Evolutionary conservation across 2,329 filamentous ascomycete genomes (phyloP).

Genomic region (Phoma sp.): DNA sequence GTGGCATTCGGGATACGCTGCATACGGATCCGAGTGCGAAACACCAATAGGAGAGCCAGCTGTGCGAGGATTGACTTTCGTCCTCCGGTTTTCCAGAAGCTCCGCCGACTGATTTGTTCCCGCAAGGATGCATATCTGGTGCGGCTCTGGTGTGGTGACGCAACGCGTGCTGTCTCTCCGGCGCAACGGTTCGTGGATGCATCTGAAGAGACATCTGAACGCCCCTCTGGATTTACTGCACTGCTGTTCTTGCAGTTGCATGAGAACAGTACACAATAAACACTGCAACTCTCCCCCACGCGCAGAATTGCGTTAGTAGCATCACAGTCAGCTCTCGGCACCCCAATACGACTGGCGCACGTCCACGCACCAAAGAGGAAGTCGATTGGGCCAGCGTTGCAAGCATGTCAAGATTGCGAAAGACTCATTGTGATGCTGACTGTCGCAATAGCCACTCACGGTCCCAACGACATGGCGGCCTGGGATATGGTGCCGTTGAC

Average conservation of each 20-base stretch:
- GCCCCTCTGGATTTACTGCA: too few species aligned
- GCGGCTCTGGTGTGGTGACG: slow-evolving; percentile 15
- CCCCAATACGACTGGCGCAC: not conserved
- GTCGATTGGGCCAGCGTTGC: slow-evolving; percentile 1
- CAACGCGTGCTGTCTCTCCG: slow-evolving; percentile 2
- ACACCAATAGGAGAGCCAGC: slow-evolving; percentile 13
- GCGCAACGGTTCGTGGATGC: slow-evolving; percentile 2
- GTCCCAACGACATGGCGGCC: not conserved
- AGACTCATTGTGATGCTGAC: slow-evolving; percentile 8
- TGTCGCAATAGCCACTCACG: slow-evolving; percentile 1
- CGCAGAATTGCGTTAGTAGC: too few species aligned
- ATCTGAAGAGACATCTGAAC: not conserved
- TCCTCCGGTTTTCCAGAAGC: slow-evolving; percentile 10
- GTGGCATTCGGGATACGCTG: slow-evolving; percentile 20
- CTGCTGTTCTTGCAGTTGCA: not conserved
- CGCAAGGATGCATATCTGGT: slow-evolving; percentile 2
- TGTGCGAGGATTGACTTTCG: slow-evolving; percentile 5
- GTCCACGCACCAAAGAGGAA: slow-evolving; percentile 5
- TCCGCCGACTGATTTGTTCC: not conserved
- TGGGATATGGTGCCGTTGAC: not conserved
- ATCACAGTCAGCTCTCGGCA: not conserved
- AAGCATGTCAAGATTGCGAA: slow-evolving; percentile 5
- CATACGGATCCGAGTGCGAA: slow-evolving; percentile 23
- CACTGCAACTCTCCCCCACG: too few species aligned
- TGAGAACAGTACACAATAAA: not conserved